Evolutionary conservation across 176 grass and related monocot genomes (phyloP).

Genomic region (Zizania latifolia): DNA sequence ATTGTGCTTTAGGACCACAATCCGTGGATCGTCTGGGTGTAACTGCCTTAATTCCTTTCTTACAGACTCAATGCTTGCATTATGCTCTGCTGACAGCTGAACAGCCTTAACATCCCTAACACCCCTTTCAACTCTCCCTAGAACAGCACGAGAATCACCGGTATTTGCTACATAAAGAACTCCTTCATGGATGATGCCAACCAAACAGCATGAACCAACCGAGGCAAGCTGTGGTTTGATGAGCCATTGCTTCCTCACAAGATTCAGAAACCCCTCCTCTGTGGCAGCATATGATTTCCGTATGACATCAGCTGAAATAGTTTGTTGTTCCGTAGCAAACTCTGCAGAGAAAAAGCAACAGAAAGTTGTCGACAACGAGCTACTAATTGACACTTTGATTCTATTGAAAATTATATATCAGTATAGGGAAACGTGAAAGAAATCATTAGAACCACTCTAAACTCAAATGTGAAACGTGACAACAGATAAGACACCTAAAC

Average conservation of each 20-base stretch:
- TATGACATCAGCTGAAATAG: conserved; percentile 49
- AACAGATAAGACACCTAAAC: background rate
- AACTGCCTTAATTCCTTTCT: conserved; percentile 51
- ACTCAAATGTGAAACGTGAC: background rate
- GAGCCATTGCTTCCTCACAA: conserved; percentile 65
- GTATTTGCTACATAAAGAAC: conserved; percentile 61
- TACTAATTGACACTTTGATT: background rate
- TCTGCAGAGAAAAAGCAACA: conserved; percentile 22
- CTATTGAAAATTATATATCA: background rate
- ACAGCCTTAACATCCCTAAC: conserved; percentile 42
- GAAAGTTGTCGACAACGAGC: background rate
- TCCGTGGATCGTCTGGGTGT: conserved; percentile 54
- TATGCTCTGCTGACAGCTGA: conserved; percentile 60
- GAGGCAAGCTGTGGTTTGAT: conserved; percentile 54
- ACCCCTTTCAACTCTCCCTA: conserved; percentile 43
- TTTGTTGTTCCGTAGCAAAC: conserved; percentile 46
- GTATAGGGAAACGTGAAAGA: background rate
- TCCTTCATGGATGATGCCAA: conserved; percentile 49
- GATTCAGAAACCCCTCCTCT: conserved; percentile 68
- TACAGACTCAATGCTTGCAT: conserved; percentile 47
- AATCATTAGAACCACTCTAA: background rate
- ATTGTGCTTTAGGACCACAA: conserved; percentile 66
- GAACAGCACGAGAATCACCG: conserved; percentile 66
- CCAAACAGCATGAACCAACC: conserved; percentile 67
- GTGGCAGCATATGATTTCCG: conserved; percentile 49